Conservation (phyloP, 306 rosid genomes). For the Argentina anserina region DNA sequence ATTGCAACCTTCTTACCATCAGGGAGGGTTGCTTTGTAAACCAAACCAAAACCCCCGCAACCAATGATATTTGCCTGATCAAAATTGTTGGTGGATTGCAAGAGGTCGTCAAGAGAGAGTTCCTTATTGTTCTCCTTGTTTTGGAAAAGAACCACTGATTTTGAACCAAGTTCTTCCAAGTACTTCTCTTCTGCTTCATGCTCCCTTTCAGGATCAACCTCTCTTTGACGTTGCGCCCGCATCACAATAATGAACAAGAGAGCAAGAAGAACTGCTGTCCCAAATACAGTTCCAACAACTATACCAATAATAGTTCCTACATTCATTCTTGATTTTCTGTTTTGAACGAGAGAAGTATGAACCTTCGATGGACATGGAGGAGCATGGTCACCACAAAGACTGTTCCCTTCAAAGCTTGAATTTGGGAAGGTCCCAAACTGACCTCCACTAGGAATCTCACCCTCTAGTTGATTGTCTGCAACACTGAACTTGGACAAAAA, state of each 20-base stretch:
- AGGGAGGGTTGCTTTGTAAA: conserved; percentile 40
- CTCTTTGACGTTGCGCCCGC: conserved; percentile 23
- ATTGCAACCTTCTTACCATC: conserved; percentile 38
- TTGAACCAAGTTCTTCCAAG: conserved; percentile 33
- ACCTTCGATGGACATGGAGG: conserved; percentile 5
- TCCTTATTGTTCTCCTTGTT: conserved; percentile 29
- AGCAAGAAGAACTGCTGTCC: conserved; percentile 22
- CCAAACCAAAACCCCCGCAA: conserved; percentile 50
- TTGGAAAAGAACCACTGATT: conserved; percentile 32
- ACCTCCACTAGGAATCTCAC: conserved; percentile 39
- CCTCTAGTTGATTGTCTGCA: conserved; percentile 42
- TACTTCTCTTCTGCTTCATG: conserved; percentile 9
- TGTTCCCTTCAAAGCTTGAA: conserved; percentile 52
- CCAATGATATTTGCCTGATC: conserved; percentile 39
- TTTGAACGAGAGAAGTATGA: neutral
- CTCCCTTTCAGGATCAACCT: conserved; percentile 37
- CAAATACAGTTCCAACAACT: conserved; percentile 24
- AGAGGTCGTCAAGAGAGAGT: conserved; percentile 38
- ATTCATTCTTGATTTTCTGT: conserved; percentile 5
- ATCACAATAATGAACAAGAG: conserved; percentile 23
- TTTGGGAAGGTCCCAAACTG: conserved; percentile 48
- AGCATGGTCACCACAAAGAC: conserved; percentile 33
- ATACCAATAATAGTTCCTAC: conserved; percentile 27
- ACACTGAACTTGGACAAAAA: conserved; percentile 52
- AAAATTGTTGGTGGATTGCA: conserved; percentile 32